phyloP scores from a whole-genome alignment of 306 rosid species.

The Betula pendula region DNA sequence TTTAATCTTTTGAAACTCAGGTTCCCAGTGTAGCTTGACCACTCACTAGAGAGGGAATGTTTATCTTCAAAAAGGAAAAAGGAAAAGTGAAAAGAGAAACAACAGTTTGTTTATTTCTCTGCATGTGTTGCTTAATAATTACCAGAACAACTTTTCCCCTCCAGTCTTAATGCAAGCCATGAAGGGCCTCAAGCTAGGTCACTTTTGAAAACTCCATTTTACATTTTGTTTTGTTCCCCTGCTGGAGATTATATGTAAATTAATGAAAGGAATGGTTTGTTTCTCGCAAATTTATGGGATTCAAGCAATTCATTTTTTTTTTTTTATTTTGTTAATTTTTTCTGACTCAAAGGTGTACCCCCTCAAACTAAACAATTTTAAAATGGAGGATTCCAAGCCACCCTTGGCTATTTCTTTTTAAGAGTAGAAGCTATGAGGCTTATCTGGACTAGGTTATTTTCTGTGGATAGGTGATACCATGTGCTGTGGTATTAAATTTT shows the following conservation, averaged over 20 bases:
- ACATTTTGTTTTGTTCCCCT: neutral
- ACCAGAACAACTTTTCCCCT: neutral
- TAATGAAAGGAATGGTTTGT: neutral
- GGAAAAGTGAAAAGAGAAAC: neutral
- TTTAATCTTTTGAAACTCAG: neutral
- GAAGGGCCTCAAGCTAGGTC: constrained; percentile 4
- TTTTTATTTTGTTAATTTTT: neutral
- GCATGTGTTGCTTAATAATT: constrained; percentile 7
- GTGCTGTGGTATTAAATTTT: constrained; percentile 3
- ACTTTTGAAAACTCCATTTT: neutral
- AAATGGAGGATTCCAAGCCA: neutral
- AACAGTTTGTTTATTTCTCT: neutral
- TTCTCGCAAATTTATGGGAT: neutral
- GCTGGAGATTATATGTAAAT: neutral
- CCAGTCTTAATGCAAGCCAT: constrained; percentile 1
- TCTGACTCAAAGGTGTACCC: neutral
- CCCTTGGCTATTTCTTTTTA: neutral
- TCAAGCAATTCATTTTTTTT: neutral
- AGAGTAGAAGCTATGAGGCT: neutral
- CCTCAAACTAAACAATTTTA: neutral
- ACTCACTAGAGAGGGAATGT: neutral
- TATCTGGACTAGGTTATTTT: neutral
- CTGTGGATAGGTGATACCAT: neutral
- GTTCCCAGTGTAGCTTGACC: neutral
- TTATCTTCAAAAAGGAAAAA: neutral